Percentiles rank a stretch among this genome's conserved stretches.
phyloP scores from a whole-genome alignment of 2,329 filamentous ascomycete species.

The Uncinocarpus reesii region DNA sequence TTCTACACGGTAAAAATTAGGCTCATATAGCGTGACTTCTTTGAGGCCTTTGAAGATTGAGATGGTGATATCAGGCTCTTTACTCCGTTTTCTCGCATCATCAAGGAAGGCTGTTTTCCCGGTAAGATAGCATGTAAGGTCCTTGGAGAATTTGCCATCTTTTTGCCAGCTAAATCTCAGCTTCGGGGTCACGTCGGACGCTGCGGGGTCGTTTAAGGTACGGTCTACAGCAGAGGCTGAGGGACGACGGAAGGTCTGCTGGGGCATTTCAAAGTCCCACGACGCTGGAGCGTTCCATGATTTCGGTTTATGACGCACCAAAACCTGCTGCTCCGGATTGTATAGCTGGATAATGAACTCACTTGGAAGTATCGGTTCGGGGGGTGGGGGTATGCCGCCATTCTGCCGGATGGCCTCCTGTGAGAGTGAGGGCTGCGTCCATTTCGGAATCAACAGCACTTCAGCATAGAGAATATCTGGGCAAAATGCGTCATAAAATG shows the following conservation, averaged over 20 bases:
- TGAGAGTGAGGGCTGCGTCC: conserved; percentile 71
- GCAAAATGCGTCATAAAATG: conserved; percentile 71
- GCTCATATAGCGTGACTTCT: conserved; percentile 83
- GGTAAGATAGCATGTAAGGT: conserved; percentile 78
- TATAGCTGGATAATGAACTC: conserved; percentile 81
- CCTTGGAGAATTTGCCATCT: conserved; percentile 74
- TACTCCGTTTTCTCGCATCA: conserved; percentile 62
- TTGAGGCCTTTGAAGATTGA: conserved; percentile 68
- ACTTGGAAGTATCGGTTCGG: conserved; percentile 63
- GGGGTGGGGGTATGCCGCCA: conserved; percentile 54
- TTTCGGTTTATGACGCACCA: conserved; percentile 56
- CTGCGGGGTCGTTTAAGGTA: conserved; percentile 52
- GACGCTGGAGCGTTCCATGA: conserved; percentile 69
- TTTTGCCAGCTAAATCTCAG: conserved; percentile 81
- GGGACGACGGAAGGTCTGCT: conserved; percentile 70
- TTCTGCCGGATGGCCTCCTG: conserved; percentile 66
- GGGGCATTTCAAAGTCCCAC: conserved; percentile 90
- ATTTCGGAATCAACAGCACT: conserved; percentile 72
- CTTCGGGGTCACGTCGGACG: conserved; percentile 53
- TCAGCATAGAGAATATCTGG: conserved; percentile 78
- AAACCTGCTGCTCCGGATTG: conserved; percentile 77
- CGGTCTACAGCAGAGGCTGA: conserved; percentile 69
- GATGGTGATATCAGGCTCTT: conserved; percentile 92
- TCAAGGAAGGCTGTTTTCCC: conserved; percentile 57
- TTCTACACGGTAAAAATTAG: conserved; percentile 80